Percentiles rank a stretch among this genome's conserved stretches.
These are phyloP conservation scores for Alternaria arborescens DNA, from an alignment of 2,329 filamentous ascomycete species.

Conservation along the genomic window DNA sequence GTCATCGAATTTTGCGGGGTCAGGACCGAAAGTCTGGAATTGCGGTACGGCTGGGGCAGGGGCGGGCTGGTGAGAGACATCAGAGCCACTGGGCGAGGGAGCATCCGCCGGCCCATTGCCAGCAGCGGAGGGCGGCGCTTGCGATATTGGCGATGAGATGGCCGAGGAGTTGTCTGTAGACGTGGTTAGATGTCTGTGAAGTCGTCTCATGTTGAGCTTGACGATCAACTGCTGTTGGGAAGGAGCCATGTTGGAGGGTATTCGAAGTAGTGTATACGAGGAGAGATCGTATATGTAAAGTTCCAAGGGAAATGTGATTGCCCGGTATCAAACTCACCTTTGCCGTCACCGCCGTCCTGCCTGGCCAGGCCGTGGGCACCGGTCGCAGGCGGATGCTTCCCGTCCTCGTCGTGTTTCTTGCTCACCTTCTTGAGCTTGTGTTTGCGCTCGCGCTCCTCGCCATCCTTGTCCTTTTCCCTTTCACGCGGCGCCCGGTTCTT, in stretches of 20 bases:
- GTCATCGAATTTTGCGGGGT: constrained; percentile 89
- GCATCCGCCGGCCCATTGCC: constrained; percentile 70
- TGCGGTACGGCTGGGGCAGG: constrained; percentile 71
- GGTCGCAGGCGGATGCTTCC: constrained; percentile 67
- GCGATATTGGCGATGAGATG: constrained; percentile 52
- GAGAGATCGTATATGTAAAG: neutral
- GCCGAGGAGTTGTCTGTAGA: constrained; percentile 49
- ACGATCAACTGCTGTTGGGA: neutral
- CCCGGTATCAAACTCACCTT: constrained; percentile 53
- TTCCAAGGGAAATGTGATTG: neutral
- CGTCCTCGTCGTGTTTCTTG: constrained; percentile 77
- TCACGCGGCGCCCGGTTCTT: constrained; percentile 68
- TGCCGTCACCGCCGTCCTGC: constrained; percentile 69
- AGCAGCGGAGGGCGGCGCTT: constrained; percentile 54
- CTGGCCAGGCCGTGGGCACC: constrained; percentile 70
- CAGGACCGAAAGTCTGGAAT: constrained; percentile 88
- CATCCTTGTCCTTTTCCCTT: constrained; percentile 59
- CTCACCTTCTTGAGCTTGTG: constrained; percentile 67
- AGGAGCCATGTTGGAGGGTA: constrained; percentile 4
- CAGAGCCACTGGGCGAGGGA: constrained; percentile 66
- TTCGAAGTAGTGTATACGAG: neutral
- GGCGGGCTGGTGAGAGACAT: constrained; percentile 66
- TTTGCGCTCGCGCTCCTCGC: constrained; percentile 57
- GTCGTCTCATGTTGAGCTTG: constrained; percentile 1
- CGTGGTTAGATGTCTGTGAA: constrained; percentile 15